Evolutionary conservation across 2,329 filamentous ascomycete species (phyloP).

Genomic region (Aphanoascus verrucosus): DNA sequence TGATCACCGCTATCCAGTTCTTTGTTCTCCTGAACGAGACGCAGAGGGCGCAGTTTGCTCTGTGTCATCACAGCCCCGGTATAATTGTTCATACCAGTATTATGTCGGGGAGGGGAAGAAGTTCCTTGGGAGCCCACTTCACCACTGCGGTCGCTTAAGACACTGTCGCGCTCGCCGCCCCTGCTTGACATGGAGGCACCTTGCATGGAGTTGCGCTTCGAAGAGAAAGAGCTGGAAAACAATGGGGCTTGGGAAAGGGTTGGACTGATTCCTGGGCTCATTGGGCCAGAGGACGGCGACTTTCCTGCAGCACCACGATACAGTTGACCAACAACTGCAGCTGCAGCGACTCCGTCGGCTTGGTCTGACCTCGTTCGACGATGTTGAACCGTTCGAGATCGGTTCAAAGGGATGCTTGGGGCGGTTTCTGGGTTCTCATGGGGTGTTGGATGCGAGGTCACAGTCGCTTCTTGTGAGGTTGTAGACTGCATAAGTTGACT

Average conservation of each 20-base stretch:
- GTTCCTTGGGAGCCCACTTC: constrained; percentile 38
- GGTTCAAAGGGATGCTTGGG: constrained; percentile 38
- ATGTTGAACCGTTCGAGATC: constrained; percentile 36
- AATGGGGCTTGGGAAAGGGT: constrained; percentile 35
- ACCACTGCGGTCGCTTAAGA: constrained; percentile 40
- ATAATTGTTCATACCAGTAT: constrained; percentile 57
- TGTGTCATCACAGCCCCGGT: constrained; percentile 52
- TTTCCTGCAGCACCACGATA: constrained; percentile 52
- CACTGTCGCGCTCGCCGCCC: constrained; percentile 42
- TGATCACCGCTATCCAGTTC: constrained; percentile 29
- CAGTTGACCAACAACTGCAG: constrained; percentile 77
- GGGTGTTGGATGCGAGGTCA: constrained; percentile 23
- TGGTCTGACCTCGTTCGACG: constrained; percentile 43
- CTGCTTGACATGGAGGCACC: constrained; percentile 43
- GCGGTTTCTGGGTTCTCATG: constrained; percentile 40
- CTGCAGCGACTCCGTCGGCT: constrained; percentile 40
- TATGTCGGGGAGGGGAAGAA: constrained; percentile 51
- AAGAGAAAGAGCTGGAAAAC: constrained; percentile 35
- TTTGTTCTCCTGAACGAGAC: constrained; percentile 71
- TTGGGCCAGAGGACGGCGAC: constrained; percentile 42
- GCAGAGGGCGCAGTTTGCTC: constrained; percentile 71
- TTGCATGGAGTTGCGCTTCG: constrained; percentile 41
- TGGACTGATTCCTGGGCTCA: constrained; percentile 43
- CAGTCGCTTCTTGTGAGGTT: constrained; percentile 1
- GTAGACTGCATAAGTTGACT: constrained; percentile 30